Evolutionary conservation across 2,329 filamentous ascomycete species (phyloP).

Genomic region (Fusarium pseudoanthophilum): DNA sequence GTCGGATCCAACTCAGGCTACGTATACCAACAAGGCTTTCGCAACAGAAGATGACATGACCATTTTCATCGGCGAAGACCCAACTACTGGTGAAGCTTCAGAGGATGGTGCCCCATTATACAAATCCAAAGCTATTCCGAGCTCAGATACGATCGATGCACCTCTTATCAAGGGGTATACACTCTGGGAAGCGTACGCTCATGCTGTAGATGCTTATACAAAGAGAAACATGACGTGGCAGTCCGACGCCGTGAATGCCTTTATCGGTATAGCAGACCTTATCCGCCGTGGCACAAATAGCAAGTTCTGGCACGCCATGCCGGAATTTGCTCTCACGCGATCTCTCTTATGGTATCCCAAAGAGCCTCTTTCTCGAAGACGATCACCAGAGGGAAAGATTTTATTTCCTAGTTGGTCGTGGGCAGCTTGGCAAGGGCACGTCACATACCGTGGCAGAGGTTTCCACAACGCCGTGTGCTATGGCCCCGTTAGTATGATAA

Average conservation of each 20-base stretch:
- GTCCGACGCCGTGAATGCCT: slow-evolving; percentile 23
- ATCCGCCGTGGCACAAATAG: slow-evolving; percentile 17
- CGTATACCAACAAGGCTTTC: slow-evolving; percentile 13
- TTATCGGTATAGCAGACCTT: slow-evolving; percentile 22
- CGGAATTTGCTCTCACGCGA: neutral
- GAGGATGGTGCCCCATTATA: neutral
- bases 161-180: slow-evolving; percentile 9
- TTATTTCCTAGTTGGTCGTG: slow-evolving; percentile 24
- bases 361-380: slow-evolving; percentile 3
- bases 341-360: slow-evolving; percentile 18
- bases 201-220: slow-evolving; percentile 16
- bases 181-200: slow-evolving; percentile 12
- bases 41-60: slow-evolving; percentile 3
- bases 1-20: slow-evolving; percentile 7
- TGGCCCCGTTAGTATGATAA: neutral
- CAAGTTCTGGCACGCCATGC: slow-evolving; percentile 26
- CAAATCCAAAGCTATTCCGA: slow-evolving; percentile 2
- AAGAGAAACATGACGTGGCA: slow-evolving; percentile 24
- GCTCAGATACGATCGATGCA: neutral
- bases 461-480: slow-evolving; percentile 15
- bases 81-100: neutral
- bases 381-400: neutral
- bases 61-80: slow-evolving; percentile 13
- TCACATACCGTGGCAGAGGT: slow-evolving; percentile 10
- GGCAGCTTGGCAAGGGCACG: slow-evolving; percentile 24